Percentiles rank a stretch among this genome's conserved stretches.
Evolutionary conservation across 2,329 filamentous ascomycete species (phyloP).

Genomic region (Sporothrix humicola): DNA sequence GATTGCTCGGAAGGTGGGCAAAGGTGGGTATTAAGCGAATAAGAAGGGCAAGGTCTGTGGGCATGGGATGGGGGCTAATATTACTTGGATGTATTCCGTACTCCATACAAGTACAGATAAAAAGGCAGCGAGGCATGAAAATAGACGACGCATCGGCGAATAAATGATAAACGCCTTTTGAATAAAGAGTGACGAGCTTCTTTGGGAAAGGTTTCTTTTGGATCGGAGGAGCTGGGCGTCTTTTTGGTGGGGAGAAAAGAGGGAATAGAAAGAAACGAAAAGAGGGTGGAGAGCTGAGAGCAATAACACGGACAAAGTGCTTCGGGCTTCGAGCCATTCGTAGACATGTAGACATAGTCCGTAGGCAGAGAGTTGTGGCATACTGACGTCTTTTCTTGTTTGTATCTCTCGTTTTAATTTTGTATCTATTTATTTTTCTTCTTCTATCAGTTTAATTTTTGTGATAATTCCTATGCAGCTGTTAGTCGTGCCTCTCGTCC

Average conservation of each 20-base stretch:
- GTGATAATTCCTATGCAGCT: neutral
- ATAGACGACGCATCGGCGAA: neutral
- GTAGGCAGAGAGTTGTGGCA: neutral
- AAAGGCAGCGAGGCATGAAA: neutral
- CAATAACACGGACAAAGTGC: constrained; percentile 7
- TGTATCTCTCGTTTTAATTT: neutral
- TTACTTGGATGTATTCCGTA: neutral
- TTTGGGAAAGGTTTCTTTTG: neutral
- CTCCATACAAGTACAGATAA: neutral
- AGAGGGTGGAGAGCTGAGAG: constrained; percentile 20
- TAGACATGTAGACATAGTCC: neutral
- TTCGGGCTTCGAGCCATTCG: constrained; percentile 3
- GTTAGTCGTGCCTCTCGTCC: neutral
- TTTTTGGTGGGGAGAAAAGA: neutral
- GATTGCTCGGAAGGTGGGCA: neutral
- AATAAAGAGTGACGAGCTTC: neutral
- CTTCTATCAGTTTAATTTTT: neutral
- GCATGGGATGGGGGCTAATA: constrained; percentile 24
- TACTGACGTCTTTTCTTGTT: neutral
- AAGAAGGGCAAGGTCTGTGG: constrained; percentile 10
- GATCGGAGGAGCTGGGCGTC: neutral
- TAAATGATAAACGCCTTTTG: neutral
- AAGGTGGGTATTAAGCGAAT: neutral
- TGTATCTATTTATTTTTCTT: neutral
- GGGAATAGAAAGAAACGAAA: neutral